phyloP scores from a whole-genome alignment of 2,329 filamentous ascomycete species.

The Aspergillus bombycis region DNA sequence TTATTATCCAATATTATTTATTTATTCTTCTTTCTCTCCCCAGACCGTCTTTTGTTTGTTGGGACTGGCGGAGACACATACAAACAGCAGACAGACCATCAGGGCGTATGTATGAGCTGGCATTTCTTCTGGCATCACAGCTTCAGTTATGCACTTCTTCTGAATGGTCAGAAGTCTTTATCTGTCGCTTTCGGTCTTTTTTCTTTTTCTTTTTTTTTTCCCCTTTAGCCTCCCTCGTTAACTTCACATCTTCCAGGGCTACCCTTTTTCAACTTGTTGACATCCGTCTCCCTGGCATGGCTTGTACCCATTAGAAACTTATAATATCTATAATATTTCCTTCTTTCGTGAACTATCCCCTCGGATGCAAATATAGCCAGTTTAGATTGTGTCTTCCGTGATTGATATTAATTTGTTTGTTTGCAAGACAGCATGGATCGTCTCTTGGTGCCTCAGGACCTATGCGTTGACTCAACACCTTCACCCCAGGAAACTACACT shows the following conservation, averaged over 20 bases:
- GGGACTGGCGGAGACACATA: background rate
- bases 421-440: slow-evolving; percentile 27
- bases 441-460: slow-evolving; percentile 22
- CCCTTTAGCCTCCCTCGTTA: slow-evolving; percentile 9
- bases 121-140: slow-evolving; percentile 19
- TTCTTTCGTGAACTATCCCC: background rate
- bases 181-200: slow-evolving; percentile 9
- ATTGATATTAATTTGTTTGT: slow-evolving; percentile 5
- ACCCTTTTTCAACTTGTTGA: slow-evolving; percentile 12
- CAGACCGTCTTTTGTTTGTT: slow-evolving; percentile 15
- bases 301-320: slow-evolving; percentile 8
- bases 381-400: background rate
- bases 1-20: slow-evolving; percentile 7
- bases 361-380: background rate
- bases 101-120: slow-evolving; percentile 19
- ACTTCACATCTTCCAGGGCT: slow-evolving; percentile 3
- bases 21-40: slow-evolving; percentile 3
- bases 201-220: background rate
- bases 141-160: slow-evolving; percentile 21
- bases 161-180: slow-evolving; percentile 24
- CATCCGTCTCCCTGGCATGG: slow-evolving; percentile 11
- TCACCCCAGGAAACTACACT: slow-evolving; percentile 27
- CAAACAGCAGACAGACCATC: slow-evolving; percentile 9
- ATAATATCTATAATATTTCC: slow-evolving; percentile 7
- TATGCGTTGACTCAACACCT: slow-evolving; percentile 25